phyloP scores from a whole-genome alignment of 2,329 filamentous ascomycete species.

The Fulvia fulva region DNA sequence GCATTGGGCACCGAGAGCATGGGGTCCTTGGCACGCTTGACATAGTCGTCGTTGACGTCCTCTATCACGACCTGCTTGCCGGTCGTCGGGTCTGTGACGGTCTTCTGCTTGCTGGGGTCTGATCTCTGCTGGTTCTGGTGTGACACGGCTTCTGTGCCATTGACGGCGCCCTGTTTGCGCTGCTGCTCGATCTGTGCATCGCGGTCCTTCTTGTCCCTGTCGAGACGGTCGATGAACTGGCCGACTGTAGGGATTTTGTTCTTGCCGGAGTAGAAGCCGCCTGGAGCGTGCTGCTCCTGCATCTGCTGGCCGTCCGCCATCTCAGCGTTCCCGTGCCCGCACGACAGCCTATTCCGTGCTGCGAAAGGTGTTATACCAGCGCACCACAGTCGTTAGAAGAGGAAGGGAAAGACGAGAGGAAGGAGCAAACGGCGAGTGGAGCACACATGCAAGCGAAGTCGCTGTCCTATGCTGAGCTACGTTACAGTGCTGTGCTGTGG shows the following conservation, averaged over 20 bases:
- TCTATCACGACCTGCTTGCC: constrained; percentile 82
- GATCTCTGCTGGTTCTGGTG: constrained; percentile 48
- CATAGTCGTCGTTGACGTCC: constrained; percentile 67
- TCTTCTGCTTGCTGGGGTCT: constrained; percentile 48
- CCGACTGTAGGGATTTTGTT: constrained; percentile 87
- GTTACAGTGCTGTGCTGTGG: background rate
- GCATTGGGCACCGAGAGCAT: constrained; percentile 82
- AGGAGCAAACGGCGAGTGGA: background rate
- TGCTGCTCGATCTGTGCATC: constrained; percentile 64
- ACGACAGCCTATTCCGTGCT: background rate
- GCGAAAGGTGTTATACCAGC: too few species aligned
- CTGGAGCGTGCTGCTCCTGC: constrained; percentile 30
- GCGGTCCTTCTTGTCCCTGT: constrained; percentile 71
- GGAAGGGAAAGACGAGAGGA: background rate
- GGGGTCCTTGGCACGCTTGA: constrained; percentile 68
- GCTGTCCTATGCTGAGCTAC: background rate
- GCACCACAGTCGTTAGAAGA: too few species aligned
- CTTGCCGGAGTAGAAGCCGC: constrained; percentile 71
- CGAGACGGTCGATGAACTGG: constrained; percentile 74
- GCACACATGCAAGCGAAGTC: background rate
- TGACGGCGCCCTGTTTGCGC: constrained; percentile 24
- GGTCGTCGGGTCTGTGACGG: constrained; percentile 82
- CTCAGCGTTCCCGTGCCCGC: too few species aligned
- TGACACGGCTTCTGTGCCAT: constrained; percentile 38
- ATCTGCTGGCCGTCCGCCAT: constrained; percentile 15